Base-by-base conservation (phyloP, 305 asterid species). In the Solanum aculeatissimum region DNA sequence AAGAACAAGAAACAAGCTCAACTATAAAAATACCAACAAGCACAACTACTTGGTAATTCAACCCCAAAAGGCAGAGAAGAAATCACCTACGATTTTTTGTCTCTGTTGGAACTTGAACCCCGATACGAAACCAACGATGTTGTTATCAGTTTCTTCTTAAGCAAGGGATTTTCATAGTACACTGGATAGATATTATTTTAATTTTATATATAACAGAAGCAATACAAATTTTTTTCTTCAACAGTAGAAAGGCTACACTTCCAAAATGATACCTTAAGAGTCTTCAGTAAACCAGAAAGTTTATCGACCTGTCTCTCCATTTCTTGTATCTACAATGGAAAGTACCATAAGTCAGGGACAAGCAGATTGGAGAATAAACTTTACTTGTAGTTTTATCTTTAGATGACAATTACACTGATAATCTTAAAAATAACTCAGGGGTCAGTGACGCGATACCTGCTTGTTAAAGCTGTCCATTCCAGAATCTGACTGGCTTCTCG, bases 391-490 rank as follows among this genome's bases (percentile, higher is more conserved):
- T 23, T 53, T 21, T 18, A n/a, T 38, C 42, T 18, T 40, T 21
- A 40, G 25, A 69, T 19, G 84, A 40, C 32, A 78, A 78, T 14
- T 10, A 2, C 66, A 78, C 32, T 32, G 83, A 77, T 49, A 43
- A 78, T 10, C n/a, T 53, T 60, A 77, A 65, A 65, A 82, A 62
- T 32, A 55, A 84, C 60, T 80, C 43, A 29, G 65, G 82, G 82
- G 32, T 53, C 63, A 53, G 27, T 53, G 29, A 19, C 25, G 70
- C 35, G 29, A 68, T 58, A 91, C 98, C 95, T 95, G 97, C 86
- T 93, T 95, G 83, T 92, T 91, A 57, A 94, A 93, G 89, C 92
- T 89, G 42, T 95, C 98, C 93, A 93, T 65, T 62, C 94, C 97
- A 89, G 90, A 71, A 80, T 91, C 96, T 27, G 98, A 93, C 86